Base-by-base conservation (phyloP, 306 rosid genomes). In the Coriaria nepalensis region DNA sequence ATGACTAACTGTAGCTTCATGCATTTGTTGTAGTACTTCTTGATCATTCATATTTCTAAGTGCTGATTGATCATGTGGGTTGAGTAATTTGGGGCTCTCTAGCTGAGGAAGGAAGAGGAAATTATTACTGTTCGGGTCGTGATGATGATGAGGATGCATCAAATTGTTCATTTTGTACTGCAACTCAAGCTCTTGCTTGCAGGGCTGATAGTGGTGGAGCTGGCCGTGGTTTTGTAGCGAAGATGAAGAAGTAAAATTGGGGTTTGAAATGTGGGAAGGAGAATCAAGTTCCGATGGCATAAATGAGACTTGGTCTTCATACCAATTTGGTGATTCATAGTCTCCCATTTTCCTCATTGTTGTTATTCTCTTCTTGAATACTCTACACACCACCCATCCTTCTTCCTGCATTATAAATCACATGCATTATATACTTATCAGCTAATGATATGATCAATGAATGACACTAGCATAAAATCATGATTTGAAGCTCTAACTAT, bases 341-440 rank as follows among this genome's bases (percentile, higher is more conserved):
- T 57, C 62, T 0, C 62, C 46, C 6, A 32, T 20, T 33, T 57
- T 57, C 29, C 62, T 13, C 53, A 57, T 38, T 2, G 62, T 57
- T n/a, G 62, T 52, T 53, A 57, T 20, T 13, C 80, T 12, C 66
- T 82, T 87, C 77, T 72, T 87, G 77, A 82, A 82, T 52, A 75
- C 94, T 71, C 78, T 75, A 36, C 96, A 82, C 7, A 77, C 96
- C 57, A 63, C 94, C 94, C 96, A 87, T 10, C 90, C 94, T 77
- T 82, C 94, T 71, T 82, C 73, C 72, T 72, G 59, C 37, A 55
- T 42, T n/a, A n/a, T n/a, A n/a, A n/a, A n/a, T n/a, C n/a, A n/a
- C n/a, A n/a, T n/a, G n/a, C n/a, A n/a, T n/a, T n/a, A n/a, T n/a
- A n/a, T n/a, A n/a, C n/a, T n/a, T n/a, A n/a, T n/a, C n/a, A n/a